Base-by-base conservation (phyloP, 2,329 filamentous ascomycete species). In the Cladophialophora exuberans region DNA sequence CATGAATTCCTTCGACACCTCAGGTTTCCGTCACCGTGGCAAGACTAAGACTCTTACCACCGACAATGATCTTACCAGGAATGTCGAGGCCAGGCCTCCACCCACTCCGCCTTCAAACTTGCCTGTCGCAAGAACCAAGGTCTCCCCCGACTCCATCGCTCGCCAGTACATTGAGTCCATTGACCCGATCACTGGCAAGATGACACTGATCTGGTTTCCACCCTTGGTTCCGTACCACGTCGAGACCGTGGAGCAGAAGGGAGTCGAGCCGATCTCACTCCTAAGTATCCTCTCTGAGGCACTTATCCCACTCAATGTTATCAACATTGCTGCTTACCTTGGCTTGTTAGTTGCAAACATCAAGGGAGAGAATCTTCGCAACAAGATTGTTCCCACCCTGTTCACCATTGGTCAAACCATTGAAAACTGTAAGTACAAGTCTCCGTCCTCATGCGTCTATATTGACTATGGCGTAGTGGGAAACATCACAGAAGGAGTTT, bases 391-490 rank as follows among this genome's bases (percentile, higher is more conserved):
- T 11, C 13, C 4, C 39, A 26, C 22, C 6, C 44, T 58, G 31
- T 61, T 58, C 51, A 45, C 49, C 11, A 15, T 39, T 6, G 43
- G 36, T 10, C 58, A 61, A 43, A 11, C 52, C 13, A 39, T 51
- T 28, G 55, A 61, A 17, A 31, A 54, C 17, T 2, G 58, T 61
- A 26, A 61, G 58, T 55, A 4, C 15, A 23, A 11, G 28, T 33
- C 9, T 50, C 15, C 18, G 26, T 36, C 26, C 20, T 36, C 31
- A n/a, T 41, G 15, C 15, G n/a, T 41, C 7, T 23, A 11, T 6
- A 26, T 33, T 18, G 30, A 22, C 39, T 47, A n/a, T 44, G 11
- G 13, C 23, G 20, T 17, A 61, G 58, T 33, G n/a, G 54, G 50
- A n/a, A 22, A n/a, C 4, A 46, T 61, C 23, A 30, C 30, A 13